phyloP scores from a whole-genome alignment of 352 stramenopile species.

The Phytopythium chamaehyphon region DNA sequence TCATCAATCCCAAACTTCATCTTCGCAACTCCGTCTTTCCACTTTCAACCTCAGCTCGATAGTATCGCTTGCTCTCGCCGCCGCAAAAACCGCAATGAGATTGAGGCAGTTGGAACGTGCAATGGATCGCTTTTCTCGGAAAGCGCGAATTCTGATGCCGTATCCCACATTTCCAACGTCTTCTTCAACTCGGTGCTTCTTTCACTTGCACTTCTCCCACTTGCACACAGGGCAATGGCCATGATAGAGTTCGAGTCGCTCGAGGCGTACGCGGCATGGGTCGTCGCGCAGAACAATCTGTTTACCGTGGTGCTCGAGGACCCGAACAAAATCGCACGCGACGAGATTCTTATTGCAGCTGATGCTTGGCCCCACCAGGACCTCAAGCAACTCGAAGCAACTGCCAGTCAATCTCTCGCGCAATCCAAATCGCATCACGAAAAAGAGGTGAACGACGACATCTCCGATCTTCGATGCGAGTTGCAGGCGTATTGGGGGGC shows the following conservation, averaged over 20 bases:
- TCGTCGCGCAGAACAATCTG: slow-evolving; percentile 14
- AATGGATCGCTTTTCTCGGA: too few species aligned
- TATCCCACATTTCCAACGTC: too few species aligned
- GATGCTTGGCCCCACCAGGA: slow-evolving; percentile 20
- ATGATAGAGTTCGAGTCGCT: slow-evolving; percentile 1
- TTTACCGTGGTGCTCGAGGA: slow-evolving; percentile 9
- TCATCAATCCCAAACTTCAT: too few species aligned
- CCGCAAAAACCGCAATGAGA: too few species aligned
- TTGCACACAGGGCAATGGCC: too few species aligned
- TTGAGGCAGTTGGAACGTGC: too few species aligned
- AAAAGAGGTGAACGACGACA: slow-evolving; percentile 8
- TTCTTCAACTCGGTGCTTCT: too few species aligned
- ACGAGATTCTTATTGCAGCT: slow-evolving; percentile 25
- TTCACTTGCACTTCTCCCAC: too few species aligned
- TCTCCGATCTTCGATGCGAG: slow-evolving; percentile 18
- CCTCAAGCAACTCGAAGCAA: slow-evolving; percentile 19
- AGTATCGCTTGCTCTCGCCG: too few species aligned
- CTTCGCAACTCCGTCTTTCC: too few species aligned
- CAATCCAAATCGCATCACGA: slow-evolving; percentile 2
- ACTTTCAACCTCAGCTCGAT: too few species aligned
- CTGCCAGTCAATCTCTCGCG: slow-evolving; percentile 1
- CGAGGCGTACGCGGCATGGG: slow-evolving; percentile 29
- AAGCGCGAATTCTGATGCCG: too few species aligned
- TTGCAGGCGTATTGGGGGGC: slow-evolving; percentile 20
- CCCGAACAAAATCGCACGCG: slow-evolving; percentile 13